These are phyloP conservation scores for Sarocladiaceae sp. DNA, from an alignment of 2,329 filamentous ascomycete species.

Conservation along the genomic window DNA sequence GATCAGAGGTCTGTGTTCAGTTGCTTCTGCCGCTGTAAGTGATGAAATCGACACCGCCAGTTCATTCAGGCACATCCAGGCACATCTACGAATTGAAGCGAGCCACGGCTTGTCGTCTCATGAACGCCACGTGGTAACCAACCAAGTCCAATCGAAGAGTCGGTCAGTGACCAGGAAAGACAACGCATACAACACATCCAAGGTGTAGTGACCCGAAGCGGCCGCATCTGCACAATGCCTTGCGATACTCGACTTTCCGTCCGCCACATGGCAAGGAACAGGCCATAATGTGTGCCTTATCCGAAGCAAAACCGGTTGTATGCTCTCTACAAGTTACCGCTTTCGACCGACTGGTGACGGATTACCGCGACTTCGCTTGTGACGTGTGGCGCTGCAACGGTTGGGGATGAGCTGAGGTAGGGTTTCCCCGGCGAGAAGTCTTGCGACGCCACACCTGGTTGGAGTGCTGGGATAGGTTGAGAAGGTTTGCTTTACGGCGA, in stretches of 20 bases:
- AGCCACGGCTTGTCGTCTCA: background rate
- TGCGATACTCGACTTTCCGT: background rate
- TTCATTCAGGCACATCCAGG: background rate
- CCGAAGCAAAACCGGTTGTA: background rate
- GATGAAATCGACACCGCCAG: background rate
- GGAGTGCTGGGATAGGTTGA: background rate
- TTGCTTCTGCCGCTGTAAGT: background rate
- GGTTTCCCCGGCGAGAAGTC: background rate
- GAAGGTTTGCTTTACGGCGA: slow-evolving; percentile 4
- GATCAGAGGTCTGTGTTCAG: background rate
- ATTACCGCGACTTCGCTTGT: no score
- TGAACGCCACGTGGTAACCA: background rate
- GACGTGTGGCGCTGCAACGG: background rate
- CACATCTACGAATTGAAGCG: background rate
- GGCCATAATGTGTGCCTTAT: background rate
- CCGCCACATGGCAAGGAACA: slow-evolving; percentile 1
- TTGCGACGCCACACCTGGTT: background rate
- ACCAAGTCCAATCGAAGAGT: background rate
- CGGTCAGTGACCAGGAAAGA: background rate
- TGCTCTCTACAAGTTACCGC: background rate
- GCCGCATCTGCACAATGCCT: background rate
- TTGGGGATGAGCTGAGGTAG: background rate
- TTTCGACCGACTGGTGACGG: background rate
- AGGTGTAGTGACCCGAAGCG: background rate
- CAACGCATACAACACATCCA: background rate